Evolutionary conservation across 345 rosid genomes (phyloP), one percentile per base, ranked within the genome.

Genomic region (Punica granatum): DNA sequence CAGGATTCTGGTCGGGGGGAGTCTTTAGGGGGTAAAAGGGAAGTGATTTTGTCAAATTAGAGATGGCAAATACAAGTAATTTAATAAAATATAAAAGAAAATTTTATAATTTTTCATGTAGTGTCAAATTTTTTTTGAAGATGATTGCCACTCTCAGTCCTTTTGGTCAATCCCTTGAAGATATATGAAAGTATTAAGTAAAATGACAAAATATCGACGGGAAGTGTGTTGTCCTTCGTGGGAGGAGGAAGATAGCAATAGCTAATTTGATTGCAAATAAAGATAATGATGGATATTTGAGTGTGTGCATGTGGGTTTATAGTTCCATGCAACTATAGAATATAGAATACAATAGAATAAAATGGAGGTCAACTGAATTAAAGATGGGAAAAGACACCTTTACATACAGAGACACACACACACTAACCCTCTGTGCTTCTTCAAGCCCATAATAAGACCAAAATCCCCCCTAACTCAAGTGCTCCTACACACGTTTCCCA

Each of bases 401-500:
- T 21, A 3, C 3, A n/a, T n/a, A n/a, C n/a, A n/a, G n/a, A n/a
- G 19, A 48, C 54, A 48, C 6, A 21, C 25, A 21, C 54, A 18
- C 3, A 46, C 1, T 30, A 23, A n/a, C 7, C 8, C 10, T 6
- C 18, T 46, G 1, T 62, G 65, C 65, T 62, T 36, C 64, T 41
- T 31, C 51, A 56, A 65, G 39, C 10, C 31, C 61, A 59, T 21
- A 46, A 11, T 32, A 51, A 54, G 26, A 56, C 39, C 63, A 23
- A 66, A n/a, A n/a, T n/a, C n/a, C n/a, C n/a, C n/a, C n/a, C n/a
- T n/a, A 30, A 56, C 26, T 7, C 42, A 30, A 67, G 70, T 67
- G 70, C 64, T 67, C 53, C 70, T 53, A 53, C 70, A 58, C 70
- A 39, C 32, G 33, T 39, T 56, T 39, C 64, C 70, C 30, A 51